Evolutionary conservation across 2,329 filamentous ascomycete species (phyloP), one percentile per base, ranked within the genome.

Genomic region (Aschersonia sp.): DNA sequence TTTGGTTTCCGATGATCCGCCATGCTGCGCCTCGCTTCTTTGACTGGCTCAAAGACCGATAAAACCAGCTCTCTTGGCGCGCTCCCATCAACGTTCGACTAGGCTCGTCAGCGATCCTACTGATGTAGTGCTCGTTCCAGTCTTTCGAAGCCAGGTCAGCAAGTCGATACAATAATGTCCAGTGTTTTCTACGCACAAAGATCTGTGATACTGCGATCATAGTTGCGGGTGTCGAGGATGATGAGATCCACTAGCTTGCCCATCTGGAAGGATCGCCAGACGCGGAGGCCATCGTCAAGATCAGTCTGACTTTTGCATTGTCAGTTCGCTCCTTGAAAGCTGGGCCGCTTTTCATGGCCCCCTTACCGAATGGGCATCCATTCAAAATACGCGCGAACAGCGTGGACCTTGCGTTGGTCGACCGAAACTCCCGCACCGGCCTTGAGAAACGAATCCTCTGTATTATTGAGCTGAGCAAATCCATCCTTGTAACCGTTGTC

Each of bases 11-110:
- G 42, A 88, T 72, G 14, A 88, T 60, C 41, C 83, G 71, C 84
- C 84, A 88, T 1, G 74, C 71, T 0, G 83, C 79, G 30, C 78
- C 79, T n/a, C 83, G 74, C 12, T 74, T 56, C n/a, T 74, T 68
- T 1, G 79, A 82, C 45, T 72, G 60, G 5, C 69, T 70, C 6
- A 85, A 65, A 41, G 70, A 65, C 43, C 71, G 69, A 59, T 83
- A 84, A 62, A 86, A 81, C 84, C 84, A 88, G 54, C 77, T 75
- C 61, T 88, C 84, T 58, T 88, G 84, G 9, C 74, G 73, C 1
- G 72, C 68, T 3, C 84, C 84, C 82, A 88, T 87, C 53, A 88
- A 65, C 0, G 74, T 76, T 4, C 84, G 75, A 5, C 77, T 73
- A 2, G 80, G 76, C 48, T 87, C 81, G 53, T 86, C 74, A 14